Base-by-base conservation (phyloP, 2,329 filamentous ascomycete genomes). In the Chaetomiaceae sp. region DNA sequence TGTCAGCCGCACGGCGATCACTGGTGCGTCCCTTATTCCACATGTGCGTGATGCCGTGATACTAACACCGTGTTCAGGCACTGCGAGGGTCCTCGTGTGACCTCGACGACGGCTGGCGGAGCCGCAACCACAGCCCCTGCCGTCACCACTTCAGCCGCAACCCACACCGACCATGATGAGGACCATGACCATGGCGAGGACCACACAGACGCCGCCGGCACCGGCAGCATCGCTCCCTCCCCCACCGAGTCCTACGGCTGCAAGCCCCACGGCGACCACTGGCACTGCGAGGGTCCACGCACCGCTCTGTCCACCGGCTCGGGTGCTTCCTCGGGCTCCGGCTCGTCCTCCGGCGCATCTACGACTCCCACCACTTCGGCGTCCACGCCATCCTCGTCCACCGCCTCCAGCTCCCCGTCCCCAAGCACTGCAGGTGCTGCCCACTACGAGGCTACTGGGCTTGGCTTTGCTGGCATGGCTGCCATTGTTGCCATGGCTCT, bases 1-100 rank as follows among this genome's bases (percentile, higher is more conserved):
- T 74, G 71, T 56, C 62, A 67, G 36, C 59, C 71, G 11, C 71
- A 74, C 47, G 68, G 65, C 9, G 71, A 75, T 56, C 71, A 74
- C 63, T 73, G 71, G 69, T 63, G 59, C 37, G 55, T 51, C 3
- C 20, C 19, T 25, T 19, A 37, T 51, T 22, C 22, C 27, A 38
- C 31, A 8, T 46, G 33, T 39, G 23, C n/a, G 15, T 44, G 15
- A 46, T 14, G 17, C 19, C 6, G 11, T 39, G 14, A 46, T 25
- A 38, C 38, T 37, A 19, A 53, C 20, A 29, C 8, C 5, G 31
- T 47, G 31, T 36, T 46, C 19, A 61, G 61, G 61, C 47, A 63
- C 52, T 61, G 59, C 42, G 58, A 59, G 9, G 59, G 56, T 9
- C 51, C 58, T 11, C 53, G 55, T 19, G 51, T 51, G 46, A 58